phyloP scores from a whole-genome alignment of 2,329 filamentous ascomycete genomes.

The Pleurostoma richardsiae region DNA sequence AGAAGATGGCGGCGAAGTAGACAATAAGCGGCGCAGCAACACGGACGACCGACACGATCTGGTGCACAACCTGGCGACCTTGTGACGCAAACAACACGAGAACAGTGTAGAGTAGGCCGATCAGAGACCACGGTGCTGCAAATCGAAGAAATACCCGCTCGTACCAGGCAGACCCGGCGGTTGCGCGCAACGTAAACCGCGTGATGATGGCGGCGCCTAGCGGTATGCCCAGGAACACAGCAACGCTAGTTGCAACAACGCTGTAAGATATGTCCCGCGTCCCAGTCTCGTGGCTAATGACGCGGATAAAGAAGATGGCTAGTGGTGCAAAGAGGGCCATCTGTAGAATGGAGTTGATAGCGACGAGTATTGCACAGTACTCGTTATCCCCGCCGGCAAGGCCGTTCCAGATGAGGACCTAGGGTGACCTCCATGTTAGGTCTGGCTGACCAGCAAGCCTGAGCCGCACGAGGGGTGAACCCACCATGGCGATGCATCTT shows the following conservation, averaged over 20 bases:
- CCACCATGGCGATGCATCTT: constrained; percentile 82
- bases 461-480: not conserved
- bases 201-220: constrained; percentile 76
- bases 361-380: constrained; percentile 79
- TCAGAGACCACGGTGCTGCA: constrained; percentile 68
- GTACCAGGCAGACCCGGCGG: constrained; percentile 58
- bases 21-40: constrained; percentile 77
- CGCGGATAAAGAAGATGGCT: constrained; percentile 62
- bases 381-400: constrained; percentile 69
- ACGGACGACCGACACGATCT: constrained; percentile 77
- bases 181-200: constrained; percentile 52
- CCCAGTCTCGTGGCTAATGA: constrained; percentile 50
- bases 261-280: constrained; percentile 46
- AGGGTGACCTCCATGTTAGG: not conserved
- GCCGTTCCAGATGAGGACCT: constrained; percentile 63
- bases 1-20: constrained; percentile 76
- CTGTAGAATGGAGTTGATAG: constrained; percentile 69
- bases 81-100: constrained; percentile 81
- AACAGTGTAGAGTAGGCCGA: constrained; percentile 84
- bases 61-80: constrained; percentile 69
- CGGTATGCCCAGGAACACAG: constrained; percentile 80
- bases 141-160: constrained; percentile 64
- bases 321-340: constrained; percentile 70
- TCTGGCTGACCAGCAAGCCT: not conserved
- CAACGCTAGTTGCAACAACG: constrained; percentile 73